Evolutionary conservation across 495 filamentous ascomycete genomes (phyloP), one percentile per base, ranked within the genome.

Genomic region (Penicillium psychrofluorescens): DNA sequence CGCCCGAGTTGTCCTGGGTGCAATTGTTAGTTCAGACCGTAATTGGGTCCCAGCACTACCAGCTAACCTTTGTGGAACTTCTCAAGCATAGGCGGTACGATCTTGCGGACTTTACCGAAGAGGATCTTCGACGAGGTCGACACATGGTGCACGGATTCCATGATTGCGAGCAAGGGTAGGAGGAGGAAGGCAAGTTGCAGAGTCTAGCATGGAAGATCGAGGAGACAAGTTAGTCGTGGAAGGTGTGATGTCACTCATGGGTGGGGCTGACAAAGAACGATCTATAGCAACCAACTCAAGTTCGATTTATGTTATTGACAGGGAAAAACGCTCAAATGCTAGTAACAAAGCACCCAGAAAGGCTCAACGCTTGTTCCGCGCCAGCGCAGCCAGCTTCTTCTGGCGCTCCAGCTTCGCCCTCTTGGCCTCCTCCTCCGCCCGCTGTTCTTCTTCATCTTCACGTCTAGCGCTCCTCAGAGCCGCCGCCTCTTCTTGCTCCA

Each of bases 21-120:
- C 22, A 22, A 22, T 22, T 22, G 22, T 22, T 22, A 22, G 22
- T 22, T 40, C 38, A 44, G 13, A 41, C 12, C 12, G 15, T 50
- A 22, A 4, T 4, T 22, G 16, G 1, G 22, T 22, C 22, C 22
- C 4, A 22, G 32, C 32, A 15, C 16, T 38, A 30, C 33, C 35
- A 48, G 46, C 45, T 39, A 55, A 90, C 91, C 92, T 82, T 98
- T 98, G 63, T 98, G 92, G 58, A 98, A 96, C 49, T 79, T 90
- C 58, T 92, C 89, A 9, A 97, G 78, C 84, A 98, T 85, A 8
- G 92, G 92, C 35, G 92, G 92, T 37, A 98, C 78, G 63, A 98
- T 85, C 63, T 85, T 88, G 72, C 85, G 84, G 59, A 91, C 90
- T 61, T 86, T 89, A 40, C 68, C 60, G 15, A 98, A 73, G 29